Evolutionary conservation across 306 rosid genomes (phyloP), one percentile per base, ranked within the genome.

Genomic region (Castanea crenata): DNA sequence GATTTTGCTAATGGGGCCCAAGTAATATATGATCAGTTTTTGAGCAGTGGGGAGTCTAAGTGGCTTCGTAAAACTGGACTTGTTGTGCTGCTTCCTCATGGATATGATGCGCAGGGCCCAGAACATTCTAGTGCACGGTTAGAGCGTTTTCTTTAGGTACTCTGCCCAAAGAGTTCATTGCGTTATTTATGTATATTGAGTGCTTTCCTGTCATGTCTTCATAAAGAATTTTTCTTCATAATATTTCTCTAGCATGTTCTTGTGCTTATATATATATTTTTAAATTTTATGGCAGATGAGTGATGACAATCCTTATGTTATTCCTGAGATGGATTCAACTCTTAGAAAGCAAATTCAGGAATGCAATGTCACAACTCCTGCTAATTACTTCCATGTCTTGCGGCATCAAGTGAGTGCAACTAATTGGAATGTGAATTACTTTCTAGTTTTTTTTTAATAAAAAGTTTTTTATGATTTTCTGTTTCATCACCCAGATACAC

Each of bases 51-150:
- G 52, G 99, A 95, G 90, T 73, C 99, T 0, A 95, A 93, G 83
- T 95, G 99, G 99, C 94, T 92, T 73, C 98, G 97, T 76, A 98
- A 95, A 84, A 90, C 97, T 75, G 99, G 99, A 67, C 96, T 95
- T 74, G 94, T 90, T 75, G 80, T 95, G 68, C 82, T 95, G 80
- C 99, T 95, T 83, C 99, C 99, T 62, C 98, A 95, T 87, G 98
- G 99, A 74, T 95, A 91, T 35, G 98, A 95, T 81, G 98, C 98
- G 72, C 98, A 95, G 82, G 99, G 99, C 77, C 99, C 99, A 78
- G 99, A 92, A 85, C 99, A 95, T 88, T 92, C 97, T 63, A 92
- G 98, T 89, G 97, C 91, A 61, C 85, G 92, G 76, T 41, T 93
- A 87, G 99, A 95, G 83, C 92, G 99, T 76, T 95, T 87, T 83